These are phyloP conservation scores for Pilaira anomala DNA, from an alignment of 192 early-diverging fungal species.

Conservation along the genomic window DNA sequence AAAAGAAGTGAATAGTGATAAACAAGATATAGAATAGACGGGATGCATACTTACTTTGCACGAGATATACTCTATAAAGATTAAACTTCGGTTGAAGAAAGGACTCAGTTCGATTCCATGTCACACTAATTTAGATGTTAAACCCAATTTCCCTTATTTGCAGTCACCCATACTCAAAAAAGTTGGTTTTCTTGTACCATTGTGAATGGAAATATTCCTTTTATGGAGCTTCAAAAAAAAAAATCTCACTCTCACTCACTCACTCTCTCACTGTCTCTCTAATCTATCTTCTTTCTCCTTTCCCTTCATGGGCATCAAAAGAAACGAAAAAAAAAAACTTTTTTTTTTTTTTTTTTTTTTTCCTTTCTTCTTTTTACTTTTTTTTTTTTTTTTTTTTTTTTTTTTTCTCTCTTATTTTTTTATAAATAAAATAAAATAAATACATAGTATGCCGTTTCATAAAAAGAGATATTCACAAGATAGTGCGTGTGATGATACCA, in stretches of 20 bases:
- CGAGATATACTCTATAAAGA: too few species aligned
- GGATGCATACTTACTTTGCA: too few species aligned
- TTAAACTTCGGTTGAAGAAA: too few species aligned
- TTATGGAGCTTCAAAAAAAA: background rate
- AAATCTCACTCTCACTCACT: background rate
- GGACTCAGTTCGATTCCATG: too few species aligned
- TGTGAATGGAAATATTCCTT: slow-evolving; percentile 20
- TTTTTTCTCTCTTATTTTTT: slow-evolving; percentile 5
- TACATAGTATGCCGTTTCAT: background rate
- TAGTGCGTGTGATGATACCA: slow-evolving; percentile 1
- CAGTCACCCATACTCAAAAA: too few species aligned
- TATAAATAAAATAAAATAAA: background rate
- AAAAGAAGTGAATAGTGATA: too few species aligned
- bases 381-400: background rate
- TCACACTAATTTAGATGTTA: too few species aligned
- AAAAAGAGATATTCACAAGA: slow-evolving; percentile 6
- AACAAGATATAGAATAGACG: too few species aligned
- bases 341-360: slow-evolving; percentile 1
- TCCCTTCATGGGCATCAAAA: background rate
- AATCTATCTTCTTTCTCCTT: too few species aligned
- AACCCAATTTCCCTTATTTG: too few species aligned
- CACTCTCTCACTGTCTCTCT: too few species aligned
- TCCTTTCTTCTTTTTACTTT: slow-evolving; percentile 4
- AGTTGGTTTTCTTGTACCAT: background rate
- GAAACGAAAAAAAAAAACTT: slow-evolving; percentile 4